These are phyloP conservation scores for Cicer arietinum DNA, from an alignment of 306 rosid species.

Conservation along the genomic window DNA sequence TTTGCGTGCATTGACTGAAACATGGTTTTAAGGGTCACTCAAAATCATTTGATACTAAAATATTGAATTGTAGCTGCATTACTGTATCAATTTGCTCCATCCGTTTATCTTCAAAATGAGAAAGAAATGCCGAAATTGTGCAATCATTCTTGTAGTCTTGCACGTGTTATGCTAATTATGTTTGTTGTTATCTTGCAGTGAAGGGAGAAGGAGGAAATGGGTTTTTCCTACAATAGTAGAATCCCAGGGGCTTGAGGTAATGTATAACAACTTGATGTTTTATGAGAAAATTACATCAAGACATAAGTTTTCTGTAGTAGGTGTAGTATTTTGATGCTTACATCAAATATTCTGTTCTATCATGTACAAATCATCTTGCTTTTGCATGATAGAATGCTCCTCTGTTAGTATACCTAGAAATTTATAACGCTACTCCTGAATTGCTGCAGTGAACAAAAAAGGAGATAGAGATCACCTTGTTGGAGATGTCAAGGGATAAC, in stretches of 20 bases:
- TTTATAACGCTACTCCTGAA: too few species aligned
- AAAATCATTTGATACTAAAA: constrained; percentile 31
- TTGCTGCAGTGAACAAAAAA: too few species aligned
- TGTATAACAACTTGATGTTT: constrained; percentile 29
- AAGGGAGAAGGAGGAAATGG: constrained; percentile 97
- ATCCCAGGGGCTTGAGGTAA: constrained; percentile 60
- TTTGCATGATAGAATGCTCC: too few species aligned
- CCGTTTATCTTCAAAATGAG: constrained; percentile 26
- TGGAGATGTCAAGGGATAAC: too few species aligned
- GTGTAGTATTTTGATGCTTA: constrained; percentile 29
- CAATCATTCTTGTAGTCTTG: constrained; percentile 9
- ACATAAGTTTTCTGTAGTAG: constrained; percentile 15
- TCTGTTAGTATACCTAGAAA: too few species aligned
- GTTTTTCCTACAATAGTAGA: constrained; percentile 78
- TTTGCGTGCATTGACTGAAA: constrained; percentile 1
- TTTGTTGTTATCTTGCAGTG: constrained; percentile 63
- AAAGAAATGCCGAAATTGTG: constrained; percentile 6
- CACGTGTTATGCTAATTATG: constrained; percentile 42
- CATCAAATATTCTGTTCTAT: not conserved
- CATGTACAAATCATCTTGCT: too few species aligned
- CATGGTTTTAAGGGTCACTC: constrained; percentile 24
- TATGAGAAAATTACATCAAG: not conserved
- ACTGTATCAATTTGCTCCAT: constrained; percentile 9
- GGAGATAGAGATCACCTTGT: too few species aligned
- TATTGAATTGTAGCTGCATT: constrained; percentile 26